phyloP scores from a whole-genome alignment of 805 yeast genomes.

The Ogataea trehaloabstinens region DNA sequence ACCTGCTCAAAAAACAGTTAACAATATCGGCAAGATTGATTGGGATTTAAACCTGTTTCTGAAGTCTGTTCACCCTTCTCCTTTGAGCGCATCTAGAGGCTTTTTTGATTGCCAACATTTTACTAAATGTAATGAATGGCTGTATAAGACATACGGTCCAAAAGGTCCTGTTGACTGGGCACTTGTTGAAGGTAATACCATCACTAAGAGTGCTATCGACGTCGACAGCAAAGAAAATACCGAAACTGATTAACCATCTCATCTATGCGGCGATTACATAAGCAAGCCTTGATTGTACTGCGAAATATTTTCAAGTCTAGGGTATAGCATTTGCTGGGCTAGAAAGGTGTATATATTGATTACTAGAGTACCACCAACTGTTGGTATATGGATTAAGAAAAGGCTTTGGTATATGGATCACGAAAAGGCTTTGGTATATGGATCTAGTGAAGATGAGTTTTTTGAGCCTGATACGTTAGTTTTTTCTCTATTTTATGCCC shows the following conservation, averaged over 20 bases:
- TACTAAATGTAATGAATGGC: conserved; percentile 74
- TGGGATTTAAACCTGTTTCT: conserved; percentile 48
- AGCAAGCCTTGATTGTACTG: not conserved
- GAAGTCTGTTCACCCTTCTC: conserved; percentile 89
- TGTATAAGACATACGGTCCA: conserved; percentile 40
- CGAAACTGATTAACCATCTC: not conserved
- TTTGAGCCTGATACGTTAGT: conserved; percentile 15
- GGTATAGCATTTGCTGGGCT: not conserved
- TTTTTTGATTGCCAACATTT: conserved; percentile 80
- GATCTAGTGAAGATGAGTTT: conserved; percentile 11
- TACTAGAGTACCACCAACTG: too few relatives aligned
- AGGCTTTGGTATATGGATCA: conserved; percentile 13
- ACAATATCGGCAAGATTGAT: conserved; percentile 27
- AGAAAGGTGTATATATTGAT: too few relatives aligned
- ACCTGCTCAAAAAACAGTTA: conserved; percentile 40
- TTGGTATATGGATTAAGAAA: conserved; percentile 13
- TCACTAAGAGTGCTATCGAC: conserved; percentile 2
- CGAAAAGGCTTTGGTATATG: conserved; percentile 6
- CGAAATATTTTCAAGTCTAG: too few relatives aligned
- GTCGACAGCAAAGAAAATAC: not conserved
- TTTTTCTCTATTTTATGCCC: conserved; percentile 30
- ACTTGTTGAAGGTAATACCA: conserved; percentile 15
- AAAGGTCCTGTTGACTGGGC: conserved; percentile 28
- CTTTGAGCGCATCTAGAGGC: conserved; percentile 85
- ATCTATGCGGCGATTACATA: not conserved